Evolutionary conservation across 371 early-diverging fungal species (phyloP).

Genomic region (Lichtheimia ramosa): DNA sequence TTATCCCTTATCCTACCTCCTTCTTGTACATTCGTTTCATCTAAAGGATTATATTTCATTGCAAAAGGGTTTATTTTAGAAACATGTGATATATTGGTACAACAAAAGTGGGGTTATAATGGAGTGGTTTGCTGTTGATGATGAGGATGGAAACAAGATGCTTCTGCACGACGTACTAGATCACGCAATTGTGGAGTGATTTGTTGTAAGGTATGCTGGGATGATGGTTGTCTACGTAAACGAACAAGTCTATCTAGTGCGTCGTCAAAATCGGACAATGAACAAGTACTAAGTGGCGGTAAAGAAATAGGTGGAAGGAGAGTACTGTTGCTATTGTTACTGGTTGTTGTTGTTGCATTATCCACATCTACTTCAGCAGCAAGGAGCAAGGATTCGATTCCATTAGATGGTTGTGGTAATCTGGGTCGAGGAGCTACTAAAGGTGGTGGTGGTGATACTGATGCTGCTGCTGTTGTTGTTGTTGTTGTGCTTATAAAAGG

Average conservation of each 20-base stretch:
- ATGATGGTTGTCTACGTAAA: constrained; percentile 12
- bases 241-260: constrained; percentile 11
- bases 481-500: neutral
- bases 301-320: constrained; percentile 15
- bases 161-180: constrained; percentile 12
- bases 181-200: constrained; percentile 8
- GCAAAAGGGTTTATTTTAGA: too few species aligned
- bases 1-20: neutral
- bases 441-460: constrained; percentile 7
- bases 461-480: constrained; percentile 1
- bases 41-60: too few species aligned
- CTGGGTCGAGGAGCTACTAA: constrained; percentile 3
- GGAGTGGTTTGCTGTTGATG: neutral
- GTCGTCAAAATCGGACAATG: constrained; percentile 17
- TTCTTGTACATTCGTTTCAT: too few species aligned
- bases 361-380: constrained; percentile 5
- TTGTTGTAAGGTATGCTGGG: constrained; percentile 10
- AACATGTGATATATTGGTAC: neutral
- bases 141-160: constrained; percentile 6
- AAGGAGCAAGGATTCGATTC: constrained; percentile 8
- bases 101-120: neutral
- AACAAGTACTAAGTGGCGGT: constrained; percentile 5
- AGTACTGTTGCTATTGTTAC: neutral
- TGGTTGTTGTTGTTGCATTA: too few species aligned
- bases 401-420: neutral